Evolutionary conservation across 1,139 yeast species (phyloP), one percentile per base, ranked within the genome.

Genomic region (Candida glucosophila): DNA sequence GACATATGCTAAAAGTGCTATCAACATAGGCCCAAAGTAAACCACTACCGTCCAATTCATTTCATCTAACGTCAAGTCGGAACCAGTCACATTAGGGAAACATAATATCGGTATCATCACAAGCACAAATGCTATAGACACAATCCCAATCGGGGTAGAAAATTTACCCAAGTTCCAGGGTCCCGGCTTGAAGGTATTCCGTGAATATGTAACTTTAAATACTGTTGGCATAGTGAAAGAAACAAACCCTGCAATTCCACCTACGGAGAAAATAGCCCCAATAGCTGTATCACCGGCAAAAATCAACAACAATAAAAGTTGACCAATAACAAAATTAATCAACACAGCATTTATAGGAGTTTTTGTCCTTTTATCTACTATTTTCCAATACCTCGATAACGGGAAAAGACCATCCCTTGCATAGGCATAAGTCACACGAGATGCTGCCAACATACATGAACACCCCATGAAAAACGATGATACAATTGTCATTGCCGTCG

Each of bases 21-120:
- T 29, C 12, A 70, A 40, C 66, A 77, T 56, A 8, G 82, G 74
- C 2, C 81, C 85, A 41, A 73, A 76, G 47, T 67, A 77, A 10
- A 77, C 83, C 18, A 77, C 64, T 12, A 58, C 67, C 1, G 86
- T 79, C 81, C 83, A 77, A 51, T 77, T 78, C 86, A 77, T 77
- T 17, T 39, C 38, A 15, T 64, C 62, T 4, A 68, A 51, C 6
- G 60, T 55, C 37, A 66, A 49, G 35, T 67, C 44, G n/a, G 53
- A 49, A 10, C 80, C 81, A 29, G 48, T 57, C 17, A 55, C 59
- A 29, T 64, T 58, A 26, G 85, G 85, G 69, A 77, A 71, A 44
- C 80, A 73, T 41, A 77, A 61, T 29, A 77, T 67, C 19, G 83
- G 83, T 29, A 74, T 63, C 77, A 78, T 77, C 17, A 76, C 54